phyloP scores from a whole-genome alignment of 441 rosid genomes.

The Capsella rubella region DNA sequence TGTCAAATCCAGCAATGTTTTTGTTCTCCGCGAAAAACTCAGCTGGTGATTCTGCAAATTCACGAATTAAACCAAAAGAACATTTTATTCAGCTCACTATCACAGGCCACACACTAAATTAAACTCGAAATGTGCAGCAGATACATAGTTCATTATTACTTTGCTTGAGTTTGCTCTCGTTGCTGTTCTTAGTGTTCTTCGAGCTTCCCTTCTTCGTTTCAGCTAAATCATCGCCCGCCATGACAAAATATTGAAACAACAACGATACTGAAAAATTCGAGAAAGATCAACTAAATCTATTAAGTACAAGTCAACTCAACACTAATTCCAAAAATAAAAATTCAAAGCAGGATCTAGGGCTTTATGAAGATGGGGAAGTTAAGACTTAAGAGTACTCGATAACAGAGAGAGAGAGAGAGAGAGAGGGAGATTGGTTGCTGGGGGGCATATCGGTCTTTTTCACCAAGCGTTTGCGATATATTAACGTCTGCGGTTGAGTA shows the following conservation, averaged over 20 bases:
- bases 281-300: slow-evolving; percentile 21
- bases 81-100: not conserved
- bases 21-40: slow-evolving; percentile 99
- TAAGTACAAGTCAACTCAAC: not conserved
- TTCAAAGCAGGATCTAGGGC: slow-evolving; percentile 42
- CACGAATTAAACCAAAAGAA: not conserved
- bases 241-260: not conserved
- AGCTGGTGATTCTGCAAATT: slow-evolving; percentile 90
- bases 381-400: not conserved
- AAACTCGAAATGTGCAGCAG: slow-evolving; percentile 2
- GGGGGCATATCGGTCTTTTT: slow-evolving; percentile 14
- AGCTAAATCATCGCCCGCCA: slow-evolving; percentile 49
- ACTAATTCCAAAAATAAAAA: slow-evolving; percentile 10
- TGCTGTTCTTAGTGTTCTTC: slow-evolving; percentile 60
- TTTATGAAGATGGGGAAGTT: slow-evolving; percentile 31
- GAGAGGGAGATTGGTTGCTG: not conserved
- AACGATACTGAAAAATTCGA: not conserved
- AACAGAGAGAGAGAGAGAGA: not conserved
- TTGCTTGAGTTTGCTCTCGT: slow-evolving; percentile 90
- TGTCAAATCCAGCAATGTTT: slow-evolving; percentile 98
- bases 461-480: not conserved
- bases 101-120: not conserved
- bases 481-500: slow-evolving; percentile 22
- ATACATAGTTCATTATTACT: slow-evolving; percentile 50
- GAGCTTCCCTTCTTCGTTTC: slow-evolving; percentile 71